These are phyloP conservation scores for Penicillium sp. DNA, from an alignment of 2,329 filamentous ascomycete species.

Conservation along the genomic window DNA sequence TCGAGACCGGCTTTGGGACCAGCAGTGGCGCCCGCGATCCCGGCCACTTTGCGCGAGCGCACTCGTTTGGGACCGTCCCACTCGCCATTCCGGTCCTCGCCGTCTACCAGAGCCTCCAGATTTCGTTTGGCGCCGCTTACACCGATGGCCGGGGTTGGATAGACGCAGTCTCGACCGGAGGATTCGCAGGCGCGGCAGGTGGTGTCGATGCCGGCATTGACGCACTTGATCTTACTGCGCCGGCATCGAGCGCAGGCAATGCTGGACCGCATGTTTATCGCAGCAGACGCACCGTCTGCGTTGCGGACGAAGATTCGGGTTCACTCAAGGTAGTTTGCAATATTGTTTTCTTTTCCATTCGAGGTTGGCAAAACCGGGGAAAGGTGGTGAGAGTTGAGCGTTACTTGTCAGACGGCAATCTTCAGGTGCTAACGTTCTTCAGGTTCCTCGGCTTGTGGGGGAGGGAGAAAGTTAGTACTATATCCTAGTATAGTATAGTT, in stretches of 20 bases:
- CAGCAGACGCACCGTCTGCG: slow-evolving; percentile 14
- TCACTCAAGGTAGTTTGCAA: slow-evolving; percentile 3
- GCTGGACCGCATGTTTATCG: slow-evolving; percentile 60
- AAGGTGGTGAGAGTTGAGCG: not conserved
- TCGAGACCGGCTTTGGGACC: slow-evolving; percentile 38
- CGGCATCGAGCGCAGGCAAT: slow-evolving; percentile 73
- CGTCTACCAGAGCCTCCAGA: slow-evolving; percentile 32
- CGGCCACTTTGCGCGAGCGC: slow-evolving; percentile 35
- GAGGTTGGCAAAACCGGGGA: not conserved
- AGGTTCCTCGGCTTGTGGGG: too few relatives aligned
- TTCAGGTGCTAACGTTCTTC: not conserved
- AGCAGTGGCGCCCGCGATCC: slow-evolving; percentile 28
- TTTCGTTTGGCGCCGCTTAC: slow-evolving; percentile 37
- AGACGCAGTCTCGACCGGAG: slow-evolving; percentile 66
- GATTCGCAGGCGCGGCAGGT: slow-evolving; percentile 71
- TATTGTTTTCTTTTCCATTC: slow-evolving; percentile 10
- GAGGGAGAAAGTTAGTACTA: not conserved
- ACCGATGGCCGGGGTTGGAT: slow-evolving; percentile 50
- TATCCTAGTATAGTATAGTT: not conserved
- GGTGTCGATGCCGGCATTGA: slow-evolving; percentile 67
- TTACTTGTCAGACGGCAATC: slow-evolving; percentile 1
- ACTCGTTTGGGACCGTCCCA: slow-evolving; percentile 42
- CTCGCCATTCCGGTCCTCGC: slow-evolving; percentile 39
- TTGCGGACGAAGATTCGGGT: slow-evolving; percentile 1
- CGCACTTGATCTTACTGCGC: slow-evolving; percentile 80